Percentiles rank a stretch among this genome's conserved stretches.
phyloP scores from a whole-genome alignment of 2,329 filamentous ascomycete genomes.

The Arthroderma sp. region DNA sequence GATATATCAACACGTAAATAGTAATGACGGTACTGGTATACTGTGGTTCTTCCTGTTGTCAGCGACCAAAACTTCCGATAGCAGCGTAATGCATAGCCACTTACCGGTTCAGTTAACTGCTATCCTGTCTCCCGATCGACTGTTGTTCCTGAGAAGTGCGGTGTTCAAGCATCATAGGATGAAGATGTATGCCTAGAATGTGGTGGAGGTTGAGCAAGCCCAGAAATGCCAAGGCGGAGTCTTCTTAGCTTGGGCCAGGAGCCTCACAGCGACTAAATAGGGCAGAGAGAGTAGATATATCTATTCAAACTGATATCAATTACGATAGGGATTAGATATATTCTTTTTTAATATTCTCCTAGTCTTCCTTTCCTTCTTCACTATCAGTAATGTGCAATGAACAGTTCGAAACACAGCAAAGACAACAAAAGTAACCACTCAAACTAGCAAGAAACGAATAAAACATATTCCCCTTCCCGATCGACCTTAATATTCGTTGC shows the following conservation, averaged over 20 bases:
- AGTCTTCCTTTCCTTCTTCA: too few species aligned
- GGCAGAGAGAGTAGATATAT: not conserved
- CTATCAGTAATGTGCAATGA: not conserved
- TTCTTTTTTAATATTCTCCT: not conserved
- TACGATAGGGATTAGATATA: not conserved
- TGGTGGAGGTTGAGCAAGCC: not conserved
- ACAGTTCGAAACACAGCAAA: not conserved
- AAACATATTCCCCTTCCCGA: not conserved
- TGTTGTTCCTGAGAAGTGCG: not conserved
- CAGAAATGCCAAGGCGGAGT: not conserved
- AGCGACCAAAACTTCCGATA: not conserved
- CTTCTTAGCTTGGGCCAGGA: not conserved
- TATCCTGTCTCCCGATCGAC: not conserved
- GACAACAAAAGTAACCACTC: not conserved
- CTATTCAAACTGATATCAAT: too few species aligned
- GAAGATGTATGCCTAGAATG: not conserved
- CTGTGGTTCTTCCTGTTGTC: not conserved
- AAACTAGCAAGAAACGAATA: not conserved
- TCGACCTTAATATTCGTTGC: not conserved
- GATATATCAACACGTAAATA: not conserved
- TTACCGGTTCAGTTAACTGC: not conserved
- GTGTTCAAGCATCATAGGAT: not conserved
- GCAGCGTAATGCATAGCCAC: not conserved
- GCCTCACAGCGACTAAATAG: not conserved
- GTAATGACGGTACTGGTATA: not conserved